These are phyloP conservation scores for Xylaria sp. DNA, from an alignment of 2,329 filamentous ascomycete species.

Conservation along the genomic window DNA sequence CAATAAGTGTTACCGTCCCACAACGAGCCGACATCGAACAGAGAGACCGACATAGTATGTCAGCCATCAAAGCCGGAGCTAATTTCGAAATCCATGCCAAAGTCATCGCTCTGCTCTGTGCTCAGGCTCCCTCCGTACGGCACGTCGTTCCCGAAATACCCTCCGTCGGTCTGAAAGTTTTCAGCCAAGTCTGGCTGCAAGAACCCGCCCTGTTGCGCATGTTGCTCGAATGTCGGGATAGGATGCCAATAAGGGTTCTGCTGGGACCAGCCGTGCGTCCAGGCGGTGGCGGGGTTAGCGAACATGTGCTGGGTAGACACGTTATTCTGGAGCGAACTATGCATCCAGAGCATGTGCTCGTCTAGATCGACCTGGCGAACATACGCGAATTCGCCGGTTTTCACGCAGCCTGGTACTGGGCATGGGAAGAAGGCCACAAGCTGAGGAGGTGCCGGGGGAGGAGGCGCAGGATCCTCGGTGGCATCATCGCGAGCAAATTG, in stretches of 20 bases:
- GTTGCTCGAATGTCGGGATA: neutral
- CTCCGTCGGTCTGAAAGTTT: neutral
- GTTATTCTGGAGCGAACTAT: neutral
- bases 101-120: neutral
- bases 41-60: neutral
- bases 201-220: neutral
- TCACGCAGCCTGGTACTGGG: constrained; percentile 19
- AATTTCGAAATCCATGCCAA: neutral
- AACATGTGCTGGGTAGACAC: neutral
- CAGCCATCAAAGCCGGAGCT: neutral
- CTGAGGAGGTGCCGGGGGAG: neutral
- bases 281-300: neutral
- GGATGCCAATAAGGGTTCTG: neutral
- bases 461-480: neutral
- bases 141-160: neutral
- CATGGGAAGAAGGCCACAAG: constrained; percentile 13
- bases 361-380: constrained; percentile 25
- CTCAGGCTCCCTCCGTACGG: neutral
- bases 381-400: constrained; percentile 14
- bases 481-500: neutral
- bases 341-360: constrained; percentile 15
- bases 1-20: too few relatives aligned
- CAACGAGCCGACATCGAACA: too few relatives aligned
- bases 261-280: neutral
- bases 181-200: neutral